Conservation (phyloP, 805 yeast genomes). For the Candida ulmi region DNA sequence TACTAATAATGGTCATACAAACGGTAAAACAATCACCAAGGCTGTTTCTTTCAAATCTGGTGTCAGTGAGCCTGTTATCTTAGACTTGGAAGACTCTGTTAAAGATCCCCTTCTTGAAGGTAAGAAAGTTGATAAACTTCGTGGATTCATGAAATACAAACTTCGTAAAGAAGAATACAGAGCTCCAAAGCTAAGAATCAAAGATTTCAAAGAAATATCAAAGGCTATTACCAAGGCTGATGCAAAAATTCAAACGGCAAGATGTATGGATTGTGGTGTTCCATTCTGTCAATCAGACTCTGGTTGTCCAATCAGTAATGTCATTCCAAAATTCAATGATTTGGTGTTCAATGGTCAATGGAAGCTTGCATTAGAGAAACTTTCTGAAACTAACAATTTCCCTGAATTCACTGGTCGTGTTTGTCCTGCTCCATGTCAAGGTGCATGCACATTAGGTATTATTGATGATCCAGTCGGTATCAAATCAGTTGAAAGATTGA, state of each 20-base stretch:
- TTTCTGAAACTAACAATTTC: conserved; percentile 95
- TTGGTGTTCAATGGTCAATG: conserved; percentile 91
- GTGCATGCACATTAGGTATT: conserved; percentile 91
- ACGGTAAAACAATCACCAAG: conserved; percentile 23
- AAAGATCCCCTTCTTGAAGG: conserved; percentile 60
- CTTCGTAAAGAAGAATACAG: conserved; percentile 86
- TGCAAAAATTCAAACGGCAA: conserved; percentile 84
- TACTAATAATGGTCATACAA: conserved; percentile 56
- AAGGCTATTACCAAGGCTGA: conserved; percentile 79
- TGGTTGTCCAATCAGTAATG: conserved; percentile 96
- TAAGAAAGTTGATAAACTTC: conserved; percentile 57
- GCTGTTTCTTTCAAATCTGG: conserved; percentile 27
- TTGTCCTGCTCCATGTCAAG: conserved; percentile 99
- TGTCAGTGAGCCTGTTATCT: conserved; percentile 69
- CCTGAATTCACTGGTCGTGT: conserved; percentile 98
- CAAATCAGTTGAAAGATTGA: conserved; percentile 92
- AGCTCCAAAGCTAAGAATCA: conserved; percentile 64
- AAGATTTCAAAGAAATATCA: conserved; percentile 91
- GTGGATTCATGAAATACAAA: conserved; percentile 92
- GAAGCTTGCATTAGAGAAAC: conserved; percentile 87
- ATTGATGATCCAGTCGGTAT: conserved; percentile 95
- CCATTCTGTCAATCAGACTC: conserved; percentile 98
- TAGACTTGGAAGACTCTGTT: conserved; percentile 87
- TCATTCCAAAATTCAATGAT: conserved; percentile 98
- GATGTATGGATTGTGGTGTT: conserved; percentile 99